phyloP scores from a whole-genome alignment of 164 flowering plant genomes.

The Piper longum region DNA sequence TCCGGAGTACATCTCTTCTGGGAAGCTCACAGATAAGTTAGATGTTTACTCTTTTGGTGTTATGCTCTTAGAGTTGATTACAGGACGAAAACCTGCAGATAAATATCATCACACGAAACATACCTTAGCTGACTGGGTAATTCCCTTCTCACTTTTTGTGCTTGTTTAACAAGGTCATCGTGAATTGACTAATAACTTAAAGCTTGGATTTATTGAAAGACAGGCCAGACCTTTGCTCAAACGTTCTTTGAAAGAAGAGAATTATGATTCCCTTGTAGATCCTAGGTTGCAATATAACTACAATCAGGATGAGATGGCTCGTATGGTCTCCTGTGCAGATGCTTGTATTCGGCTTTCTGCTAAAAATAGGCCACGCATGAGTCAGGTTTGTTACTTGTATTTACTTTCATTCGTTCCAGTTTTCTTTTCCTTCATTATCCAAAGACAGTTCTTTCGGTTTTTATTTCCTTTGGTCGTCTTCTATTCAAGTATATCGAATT shows the following conservation, averaged over 20 bases:
- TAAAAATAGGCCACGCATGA: slow-evolving; percentile 71
- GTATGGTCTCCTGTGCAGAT: slow-evolving; percentile 87
- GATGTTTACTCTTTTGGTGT: slow-evolving; percentile 92
- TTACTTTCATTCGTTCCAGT: background rate
- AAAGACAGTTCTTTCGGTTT: background rate
- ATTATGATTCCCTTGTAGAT: slow-evolving; percentile 63
- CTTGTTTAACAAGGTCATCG: background rate
- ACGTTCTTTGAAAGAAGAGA: slow-evolving; percentile 58
- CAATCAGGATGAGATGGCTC: slow-evolving; percentile 53
- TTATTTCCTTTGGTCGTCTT: too few relatives aligned
- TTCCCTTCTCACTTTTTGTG: slow-evolving; percentile 6
- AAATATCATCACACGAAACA: slow-evolving; percentile 46
- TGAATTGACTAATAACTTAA: background rate
- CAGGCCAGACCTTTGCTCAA: slow-evolving; percentile 82
- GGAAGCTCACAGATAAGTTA: slow-evolving; percentile 81
- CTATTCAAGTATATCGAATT: too few relatives aligned
- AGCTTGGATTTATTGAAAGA: slow-evolving; percentile 6
- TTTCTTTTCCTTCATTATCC: background rate
- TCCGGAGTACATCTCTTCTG: slow-evolving; percentile 89
- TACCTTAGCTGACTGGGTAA: slow-evolving; percentile 91
- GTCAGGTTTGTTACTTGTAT: slow-evolving; percentile 42
- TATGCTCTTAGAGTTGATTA: slow-evolving; percentile 84
- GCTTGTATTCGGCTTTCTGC: slow-evolving; percentile 89
- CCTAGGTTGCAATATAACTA: slow-evolving; percentile 33
- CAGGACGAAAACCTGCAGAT: slow-evolving; percentile 78